Evolutionary conservation across 371 early-diverging fungal species (phyloP).

Genomic region (Parasitella parasitica): DNA sequence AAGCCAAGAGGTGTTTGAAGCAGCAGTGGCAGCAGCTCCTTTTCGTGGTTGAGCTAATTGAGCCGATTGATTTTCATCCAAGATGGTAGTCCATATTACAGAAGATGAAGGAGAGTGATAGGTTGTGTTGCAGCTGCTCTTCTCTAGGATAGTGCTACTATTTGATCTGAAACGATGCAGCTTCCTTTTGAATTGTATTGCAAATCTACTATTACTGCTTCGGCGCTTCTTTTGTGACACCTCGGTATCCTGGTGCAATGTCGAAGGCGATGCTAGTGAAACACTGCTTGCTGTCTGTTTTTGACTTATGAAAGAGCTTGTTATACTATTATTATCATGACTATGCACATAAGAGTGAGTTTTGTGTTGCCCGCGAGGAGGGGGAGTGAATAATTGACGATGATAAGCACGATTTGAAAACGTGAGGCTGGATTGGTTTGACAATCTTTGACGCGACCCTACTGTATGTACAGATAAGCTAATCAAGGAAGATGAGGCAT

Average conservation of each 20-base stretch:
- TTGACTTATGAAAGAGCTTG: constrained; percentile 6
- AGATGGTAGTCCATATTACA: background rate
- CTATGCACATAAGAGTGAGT: background rate
- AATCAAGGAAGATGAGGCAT: constrained; percentile 10
- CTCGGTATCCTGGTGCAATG: constrained; percentile 6
- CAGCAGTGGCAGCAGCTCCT: background rate
- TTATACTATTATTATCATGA: background rate
- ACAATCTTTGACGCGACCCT: constrained; percentile 7
- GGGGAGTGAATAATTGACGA: constrained; percentile 1
- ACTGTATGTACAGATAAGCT: constrained; percentile 4
- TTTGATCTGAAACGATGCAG: constrained; percentile 7
- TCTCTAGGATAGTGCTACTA: background rate
- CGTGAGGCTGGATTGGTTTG: background rate
- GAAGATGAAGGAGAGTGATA: background rate
- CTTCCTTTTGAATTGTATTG: constrained; percentile 5
- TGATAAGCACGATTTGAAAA: constrained; percentile 6
- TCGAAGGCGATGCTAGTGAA: constrained; percentile 17
- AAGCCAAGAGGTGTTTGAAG: constrained; percentile 1
- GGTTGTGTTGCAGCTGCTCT: background rate
- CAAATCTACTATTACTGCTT: constrained; percentile 2
- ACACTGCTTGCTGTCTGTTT: constrained; percentile 6
- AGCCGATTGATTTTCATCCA: background rate
- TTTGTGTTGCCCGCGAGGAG: background rate
- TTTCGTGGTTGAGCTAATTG: background rate
- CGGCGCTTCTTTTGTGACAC: constrained; percentile 13